Base-by-base conservation (phyloP, 495 filamentous ascomycete species). In the Peziza echinospora region DNA sequence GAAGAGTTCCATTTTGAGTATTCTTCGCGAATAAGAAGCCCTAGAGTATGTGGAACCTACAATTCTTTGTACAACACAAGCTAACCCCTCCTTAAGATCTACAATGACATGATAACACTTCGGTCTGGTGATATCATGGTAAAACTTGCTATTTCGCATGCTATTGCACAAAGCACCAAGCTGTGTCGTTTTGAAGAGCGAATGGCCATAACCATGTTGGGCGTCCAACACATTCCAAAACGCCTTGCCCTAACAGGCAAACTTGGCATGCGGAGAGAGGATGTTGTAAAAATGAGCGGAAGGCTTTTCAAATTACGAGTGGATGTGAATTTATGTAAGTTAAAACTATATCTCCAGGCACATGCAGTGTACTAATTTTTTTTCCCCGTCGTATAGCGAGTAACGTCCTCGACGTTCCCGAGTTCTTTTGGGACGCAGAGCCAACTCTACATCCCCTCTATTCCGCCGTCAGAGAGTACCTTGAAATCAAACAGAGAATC, bases 1-100 rank as follows among this genome's bases (percentile, higher is more conserved):
- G 89, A 99, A 56, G 87, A 96, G 56, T 93, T 99, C 59, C 91
- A 99, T 63, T 94, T 99, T 63, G 85, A 96, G 58, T 99, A 99
- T 63, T 86, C 80, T 49, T 72, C 75, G 1, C 71, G 80, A 43
- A 82, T 86, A 22, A 76, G 82, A 34, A 72, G 84, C 21, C 91
- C 89, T 6, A 70, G 89, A 47, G 59, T 99, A 47, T n/a, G n/a
- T n/a, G n/a, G n/a, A n/a, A n/a, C n/a, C n/a, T n/a, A n/a, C n/a
- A n/a, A n/a, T n/a, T n/a, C n/a, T n/a, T n/a, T n/a, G n/a, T n/a
- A n/a, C n/a, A n/a, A n/a, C n/a, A n/a, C n/a, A n/a, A n/a, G n/a
- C n/a, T n/a, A n/a, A n/a, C n/a, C n/a, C n/a, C n/a, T n/a, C n/a
- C n/a, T n/a, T n/a, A n/a, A n/a, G n/a, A n/a, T n/a, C n/a, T 99